Conservation (phyloP, 2,329 filamentous ascomycete genomes). For the Pseudogymnoascus sp. region DNA sequence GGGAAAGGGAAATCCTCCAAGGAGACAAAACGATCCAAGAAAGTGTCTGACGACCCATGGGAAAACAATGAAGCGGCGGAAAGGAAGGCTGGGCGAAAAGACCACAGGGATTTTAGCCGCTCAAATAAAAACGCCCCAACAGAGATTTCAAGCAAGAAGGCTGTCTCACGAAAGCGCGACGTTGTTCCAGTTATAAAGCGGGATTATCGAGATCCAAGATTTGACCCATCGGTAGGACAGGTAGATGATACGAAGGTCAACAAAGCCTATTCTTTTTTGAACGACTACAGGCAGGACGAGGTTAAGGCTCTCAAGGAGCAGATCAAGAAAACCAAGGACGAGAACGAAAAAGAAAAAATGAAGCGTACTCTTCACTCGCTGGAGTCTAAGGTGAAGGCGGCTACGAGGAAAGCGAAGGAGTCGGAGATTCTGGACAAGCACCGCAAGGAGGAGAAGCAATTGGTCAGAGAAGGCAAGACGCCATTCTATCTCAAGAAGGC, state of each 20-base stretch:
- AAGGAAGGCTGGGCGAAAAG: slow-evolving; percentile 33
- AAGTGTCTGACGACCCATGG: slow-evolving; percentile 19
- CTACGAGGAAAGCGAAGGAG: slow-evolving; percentile 61
- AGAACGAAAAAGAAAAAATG: slow-evolving; percentile 58
- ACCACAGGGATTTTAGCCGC: slow-evolving; percentile 39
- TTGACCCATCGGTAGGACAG: slow-evolving; percentile 59
- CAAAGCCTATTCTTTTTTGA: slow-evolving; percentile 78
- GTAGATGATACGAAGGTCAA: slow-evolving; percentile 53
- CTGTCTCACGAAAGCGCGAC: slow-evolving; percentile 73
- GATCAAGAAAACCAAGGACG: slow-evolving; percentile 62
- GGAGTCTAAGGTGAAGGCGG: slow-evolving; percentile 68
- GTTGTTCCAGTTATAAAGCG: slow-evolving; percentile 58
- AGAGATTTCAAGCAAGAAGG: slow-evolving; percentile 72
- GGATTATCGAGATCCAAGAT: slow-evolving; percentile 72
- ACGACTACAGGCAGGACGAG: slow-evolving; percentile 79
- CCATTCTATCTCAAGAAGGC: slow-evolving; percentile 91
- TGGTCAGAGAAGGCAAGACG: slow-evolving; percentile 79
- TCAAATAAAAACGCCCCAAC: slow-evolving; percentile 84
- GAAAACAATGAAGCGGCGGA: slow-evolving; percentile 36
- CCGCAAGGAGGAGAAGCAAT: slow-evolving; percentile 72
- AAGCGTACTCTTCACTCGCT: slow-evolving; percentile 69
- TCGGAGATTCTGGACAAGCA: slow-evolving; percentile 66
- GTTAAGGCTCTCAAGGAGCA: slow-evolving; percentile 65
- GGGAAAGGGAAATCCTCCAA: slow-evolving; percentile 28
- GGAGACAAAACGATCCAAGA: slow-evolving; percentile 17